Base-by-base conservation (phyloP, 352 stramenopile species). In the Pythium myriotylum region DNA sequence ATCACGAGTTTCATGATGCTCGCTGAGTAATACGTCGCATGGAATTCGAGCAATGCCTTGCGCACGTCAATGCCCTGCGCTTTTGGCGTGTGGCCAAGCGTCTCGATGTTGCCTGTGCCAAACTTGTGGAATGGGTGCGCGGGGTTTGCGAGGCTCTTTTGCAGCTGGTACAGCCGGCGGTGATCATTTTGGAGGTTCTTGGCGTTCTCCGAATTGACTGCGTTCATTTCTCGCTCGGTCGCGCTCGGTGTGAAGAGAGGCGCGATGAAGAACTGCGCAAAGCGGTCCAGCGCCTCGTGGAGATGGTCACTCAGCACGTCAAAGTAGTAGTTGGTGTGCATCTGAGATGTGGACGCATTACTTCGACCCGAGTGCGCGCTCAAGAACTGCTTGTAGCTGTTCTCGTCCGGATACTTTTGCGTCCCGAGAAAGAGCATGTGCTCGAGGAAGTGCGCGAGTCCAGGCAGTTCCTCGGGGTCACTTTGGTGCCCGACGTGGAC, bases 371-470 rank as follows among this genome's bases (percentile, higher is more conserved):
- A 96, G 73, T 99, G 95, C 10, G 83, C 72, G 41, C 81, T 90
- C n/a, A 99, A 66, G 65, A 94, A 99, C 56, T 88, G 76, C 67
- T 92, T 89, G 73, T 98, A 99, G 35, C 81, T 95, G 74, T 97
- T 96, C 75, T 99, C 96, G 40, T 97, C 80, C 5, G 97, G 96
- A 72, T 98, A 99, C 67, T 98, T 96, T 43, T 87, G 68, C 26
- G 96, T 99, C 13, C 97, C 97, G 4, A 99, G 70, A 67, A 99
- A 99, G 4, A 99, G 73, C 95, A 99, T 98, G 83, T 99, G 96
- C 72, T 99, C 96, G 39, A 87, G 62, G 48, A 99, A 97, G 58
- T 98, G 92, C 41, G 92, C 90, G 20, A 97, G 81, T 0, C 92
- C 92, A 1, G 92, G 88, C 8, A 98, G 62, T 26, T 95, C 69